These are phyloP conservation scores for Vitis rotundifolia DNA, from an alignment of 164 flowering plant species.

Conservation along the genomic window DNA sequence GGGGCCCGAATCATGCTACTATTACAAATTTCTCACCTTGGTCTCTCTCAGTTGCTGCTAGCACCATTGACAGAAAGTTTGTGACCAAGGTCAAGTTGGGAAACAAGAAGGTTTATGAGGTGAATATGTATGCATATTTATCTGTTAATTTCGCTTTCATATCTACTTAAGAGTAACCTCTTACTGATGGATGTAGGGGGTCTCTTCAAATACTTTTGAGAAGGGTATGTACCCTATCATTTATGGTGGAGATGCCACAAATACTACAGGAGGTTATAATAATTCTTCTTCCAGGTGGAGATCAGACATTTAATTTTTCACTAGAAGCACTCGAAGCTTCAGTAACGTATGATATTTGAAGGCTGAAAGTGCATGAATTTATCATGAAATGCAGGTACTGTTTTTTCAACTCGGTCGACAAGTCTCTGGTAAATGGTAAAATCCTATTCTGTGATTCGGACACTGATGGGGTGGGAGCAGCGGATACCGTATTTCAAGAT, in stretches of 20 bases:
- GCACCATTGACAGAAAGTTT: too few relatives aligned
- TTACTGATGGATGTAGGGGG: not conserved
- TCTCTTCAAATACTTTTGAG: constrained; percentile 9
- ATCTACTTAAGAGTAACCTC: too few relatives aligned
- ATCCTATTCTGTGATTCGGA: not conserved
- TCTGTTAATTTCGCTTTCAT: too few relatives aligned
- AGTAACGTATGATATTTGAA: too few relatives aligned
- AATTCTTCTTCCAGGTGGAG: not conserved
- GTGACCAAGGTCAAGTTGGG: too few relatives aligned
- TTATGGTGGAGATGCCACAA: constrained; percentile 10
- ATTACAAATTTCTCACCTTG: too few relatives aligned
- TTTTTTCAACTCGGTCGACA: constrained; percentile 11
- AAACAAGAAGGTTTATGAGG: too few relatives aligned
- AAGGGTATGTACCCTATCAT: constrained; percentile 2
- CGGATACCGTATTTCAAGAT: not conserved
- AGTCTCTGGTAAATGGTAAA: constrained; percentile 14
- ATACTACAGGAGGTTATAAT: not conserved
- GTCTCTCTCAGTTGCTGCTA: not conserved
- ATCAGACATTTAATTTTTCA: too few relatives aligned
- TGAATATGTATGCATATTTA: too few relatives aligned
- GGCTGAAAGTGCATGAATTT: not conserved
- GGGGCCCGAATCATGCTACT: too few relatives aligned
- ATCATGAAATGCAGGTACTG: constrained; percentile 1
- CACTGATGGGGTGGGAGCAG: not conserved
- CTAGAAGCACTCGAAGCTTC: too few relatives aligned